Evolutionary conservation across 1,139 yeast genomes (phyloP).

Genomic region (Diutina catenulata): DNA sequence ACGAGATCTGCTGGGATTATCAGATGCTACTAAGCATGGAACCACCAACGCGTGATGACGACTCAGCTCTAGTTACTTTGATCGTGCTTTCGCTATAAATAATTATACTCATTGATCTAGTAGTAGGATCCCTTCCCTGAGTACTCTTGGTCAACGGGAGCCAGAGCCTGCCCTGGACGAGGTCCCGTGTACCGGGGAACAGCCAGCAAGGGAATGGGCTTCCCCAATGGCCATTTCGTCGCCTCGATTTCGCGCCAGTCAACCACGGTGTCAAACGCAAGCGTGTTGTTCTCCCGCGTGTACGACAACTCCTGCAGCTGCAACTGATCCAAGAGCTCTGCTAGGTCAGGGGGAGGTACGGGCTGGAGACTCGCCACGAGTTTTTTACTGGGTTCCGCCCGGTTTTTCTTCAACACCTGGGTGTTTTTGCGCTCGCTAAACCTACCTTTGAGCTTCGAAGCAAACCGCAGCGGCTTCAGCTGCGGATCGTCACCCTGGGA

Average conservation of each 20-base stretch:
- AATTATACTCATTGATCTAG: too few species aligned
- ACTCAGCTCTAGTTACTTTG: too few species aligned
- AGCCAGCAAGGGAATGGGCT: slow-evolving; percentile 19
- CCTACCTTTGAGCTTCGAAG: slow-evolving; percentile 16
- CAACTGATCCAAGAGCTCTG: slow-evolving; percentile 28
- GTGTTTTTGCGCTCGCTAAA: slow-evolving; percentile 17
- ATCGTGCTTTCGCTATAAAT: too few species aligned
- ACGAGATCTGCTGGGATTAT: too few species aligned
- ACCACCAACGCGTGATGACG: too few species aligned
- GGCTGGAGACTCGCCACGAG: slow-evolving; percentile 21
- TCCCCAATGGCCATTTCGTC: slow-evolving; percentile 36
- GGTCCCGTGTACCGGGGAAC: background rate
- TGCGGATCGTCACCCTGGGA: slow-evolving; percentile 9
- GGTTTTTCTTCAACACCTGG: slow-evolving; percentile 24
- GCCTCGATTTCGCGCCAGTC: slow-evolving; percentile 29
- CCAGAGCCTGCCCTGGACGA: background rate
- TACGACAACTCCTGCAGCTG: slow-evolving; percentile 26
- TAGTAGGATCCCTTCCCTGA: background rate
- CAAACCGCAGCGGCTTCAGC: slow-evolving; percentile 9
- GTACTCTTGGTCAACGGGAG: background rate
- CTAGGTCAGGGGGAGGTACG: slow-evolving; percentile 27
- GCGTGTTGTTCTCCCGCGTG: slow-evolving; percentile 31
- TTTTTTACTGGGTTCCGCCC: slow-evolving; percentile 21
- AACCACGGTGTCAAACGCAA: slow-evolving; percentile 25
- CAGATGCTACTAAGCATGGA: too few species aligned